Percentiles rank a stretch among this genome's conserved stretches.
Conservation (phyloP, 2,329 filamentous ascomycete species). For the Daldinia sp. region DNA sequence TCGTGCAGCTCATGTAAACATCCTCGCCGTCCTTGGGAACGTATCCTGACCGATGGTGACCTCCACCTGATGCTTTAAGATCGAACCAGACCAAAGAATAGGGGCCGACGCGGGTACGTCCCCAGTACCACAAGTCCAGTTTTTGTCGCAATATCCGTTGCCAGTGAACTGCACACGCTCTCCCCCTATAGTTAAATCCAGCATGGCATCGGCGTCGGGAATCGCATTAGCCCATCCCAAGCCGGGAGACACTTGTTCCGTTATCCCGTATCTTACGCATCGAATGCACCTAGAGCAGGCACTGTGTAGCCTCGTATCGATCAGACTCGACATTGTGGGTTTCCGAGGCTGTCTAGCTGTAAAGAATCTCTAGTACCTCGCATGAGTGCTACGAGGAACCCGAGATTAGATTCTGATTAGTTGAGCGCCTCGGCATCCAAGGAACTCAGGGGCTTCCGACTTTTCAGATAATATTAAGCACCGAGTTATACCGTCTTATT, state of each 20-base stretch:
- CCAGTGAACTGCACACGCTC: neutral
- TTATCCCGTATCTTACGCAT: neutral
- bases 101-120: neutral
- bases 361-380: neutral
- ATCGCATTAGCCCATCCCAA: neutral
- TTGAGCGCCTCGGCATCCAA: neutral
- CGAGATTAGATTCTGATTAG: neutral
- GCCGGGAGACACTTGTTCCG: neutral
- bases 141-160: neutral
- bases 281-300: neutral
- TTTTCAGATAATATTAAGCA: neutral
- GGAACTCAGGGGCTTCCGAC: neutral
- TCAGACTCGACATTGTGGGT: neutral
- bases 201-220: neutral
- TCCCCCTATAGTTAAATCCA: neutral
- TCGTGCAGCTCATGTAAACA: neutral
- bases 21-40: neutral
- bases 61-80: neutral
- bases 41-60: neutral
- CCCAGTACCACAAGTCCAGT: neutral
- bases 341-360: neutral
- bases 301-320: too few relatives aligned
- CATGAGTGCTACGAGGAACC: neutral
- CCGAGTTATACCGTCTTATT: too few relatives aligned
- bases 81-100: neutral